These are phyloP conservation scores for Volvox reticuliferus DNA, from an alignment of 139 green algal genomes.

Conservation along the genomic window DNA sequence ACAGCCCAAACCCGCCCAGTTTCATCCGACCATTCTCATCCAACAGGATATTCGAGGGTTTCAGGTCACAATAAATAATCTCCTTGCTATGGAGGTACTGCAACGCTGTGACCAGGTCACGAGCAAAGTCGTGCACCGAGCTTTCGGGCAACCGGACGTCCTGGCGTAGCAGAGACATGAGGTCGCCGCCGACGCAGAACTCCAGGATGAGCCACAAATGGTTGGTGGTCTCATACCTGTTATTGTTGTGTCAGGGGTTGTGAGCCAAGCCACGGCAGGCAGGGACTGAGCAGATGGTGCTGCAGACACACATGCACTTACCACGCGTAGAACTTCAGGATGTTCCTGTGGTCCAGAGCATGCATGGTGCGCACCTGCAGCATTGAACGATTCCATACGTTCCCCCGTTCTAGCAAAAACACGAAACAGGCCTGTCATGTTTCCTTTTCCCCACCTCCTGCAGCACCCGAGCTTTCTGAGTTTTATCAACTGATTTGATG, in stretches of 20 bases:
- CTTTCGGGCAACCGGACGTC: slow-evolving; percentile 90
- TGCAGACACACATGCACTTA: slow-evolving; percentile 39
- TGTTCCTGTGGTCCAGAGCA: slow-evolving; percentile 87
- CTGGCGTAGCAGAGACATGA: slow-evolving; percentile 87
- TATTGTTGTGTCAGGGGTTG: not conserved
- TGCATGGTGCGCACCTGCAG: slow-evolving; percentile 89
- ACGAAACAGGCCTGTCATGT: not conserved
- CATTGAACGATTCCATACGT: not conserved
- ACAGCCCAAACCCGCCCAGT: slow-evolving; percentile 95
- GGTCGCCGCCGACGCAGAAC: slow-evolving; percentile 96
- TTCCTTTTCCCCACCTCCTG: slow-evolving; percentile 81
- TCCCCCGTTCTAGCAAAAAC: too few relatives aligned
- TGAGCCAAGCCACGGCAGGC: not conserved
- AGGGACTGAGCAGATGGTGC: not conserved
- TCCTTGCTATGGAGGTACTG: slow-evolving; percentile 87
- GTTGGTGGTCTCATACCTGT: slow-evolving; percentile 96
- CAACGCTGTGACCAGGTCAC: slow-evolving; percentile 79
- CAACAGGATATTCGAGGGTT: slow-evolving; percentile 95
- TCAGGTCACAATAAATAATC: slow-evolving; percentile 94
- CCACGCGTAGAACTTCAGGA: slow-evolving; percentile 95
- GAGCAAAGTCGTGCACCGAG: slow-evolving; percentile 89
- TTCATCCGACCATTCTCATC: slow-evolving; percentile 95
- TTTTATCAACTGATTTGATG: slow-evolving; percentile 95
- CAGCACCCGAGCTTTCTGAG: slow-evolving; percentile 86
- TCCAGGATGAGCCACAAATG: slow-evolving; percentile 98